These are phyloP conservation scores for Ogataea wickerhamii DNA, from an alignment of 805 yeast species.

Conservation along the genomic window DNA sequence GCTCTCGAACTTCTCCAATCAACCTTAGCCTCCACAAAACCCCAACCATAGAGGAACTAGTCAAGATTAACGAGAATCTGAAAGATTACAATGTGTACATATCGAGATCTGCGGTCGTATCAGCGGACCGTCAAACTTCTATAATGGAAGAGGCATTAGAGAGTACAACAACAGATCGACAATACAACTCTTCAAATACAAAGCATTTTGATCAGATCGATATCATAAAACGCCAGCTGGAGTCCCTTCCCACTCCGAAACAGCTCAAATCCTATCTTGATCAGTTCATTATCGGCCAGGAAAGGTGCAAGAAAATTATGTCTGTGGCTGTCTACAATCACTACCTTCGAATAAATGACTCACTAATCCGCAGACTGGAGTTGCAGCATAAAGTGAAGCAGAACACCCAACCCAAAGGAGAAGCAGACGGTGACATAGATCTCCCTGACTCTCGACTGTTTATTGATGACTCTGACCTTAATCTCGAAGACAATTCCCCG, in stretches of 20 bases:
- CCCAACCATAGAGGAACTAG: slow-evolving; percentile 16
- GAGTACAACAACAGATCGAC: background rate
- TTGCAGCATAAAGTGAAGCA: slow-evolving; percentile 5
- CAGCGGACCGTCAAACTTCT: background rate
- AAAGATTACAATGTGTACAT: slow-evolving; percentile 19
- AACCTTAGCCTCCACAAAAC: slow-evolving; percentile 3
- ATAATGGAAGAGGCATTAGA: background rate
- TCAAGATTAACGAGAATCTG: slow-evolving; percentile 13
- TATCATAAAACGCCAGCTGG: slow-evolving; percentile 8
- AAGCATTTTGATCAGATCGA: slow-evolving; percentile 6
- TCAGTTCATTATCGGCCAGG: slow-evolving; percentile 54
- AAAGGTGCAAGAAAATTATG: slow-evolving; percentile 51
- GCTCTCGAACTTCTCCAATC: slow-evolving; percentile 3
- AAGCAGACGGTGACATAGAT: background rate
- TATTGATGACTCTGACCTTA: slow-evolving; percentile 22
- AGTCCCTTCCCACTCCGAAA: slow-evolving; percentile 44
- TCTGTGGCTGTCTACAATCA: slow-evolving; percentile 62
- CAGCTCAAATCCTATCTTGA: slow-evolving; percentile 44
- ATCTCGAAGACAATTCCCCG: slow-evolving; percentile 33
- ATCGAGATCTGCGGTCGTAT: background rate
- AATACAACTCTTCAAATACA: background rate
- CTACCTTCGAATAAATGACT: slow-evolving; percentile 46
- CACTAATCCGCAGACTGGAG: slow-evolving; percentile 9
- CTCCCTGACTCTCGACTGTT: slow-evolving; percentile 3
- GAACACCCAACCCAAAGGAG: background rate